Base-by-base conservation (phyloP, 768 basidiomycete genomes). In the Tremella yokohamensis region DNA sequence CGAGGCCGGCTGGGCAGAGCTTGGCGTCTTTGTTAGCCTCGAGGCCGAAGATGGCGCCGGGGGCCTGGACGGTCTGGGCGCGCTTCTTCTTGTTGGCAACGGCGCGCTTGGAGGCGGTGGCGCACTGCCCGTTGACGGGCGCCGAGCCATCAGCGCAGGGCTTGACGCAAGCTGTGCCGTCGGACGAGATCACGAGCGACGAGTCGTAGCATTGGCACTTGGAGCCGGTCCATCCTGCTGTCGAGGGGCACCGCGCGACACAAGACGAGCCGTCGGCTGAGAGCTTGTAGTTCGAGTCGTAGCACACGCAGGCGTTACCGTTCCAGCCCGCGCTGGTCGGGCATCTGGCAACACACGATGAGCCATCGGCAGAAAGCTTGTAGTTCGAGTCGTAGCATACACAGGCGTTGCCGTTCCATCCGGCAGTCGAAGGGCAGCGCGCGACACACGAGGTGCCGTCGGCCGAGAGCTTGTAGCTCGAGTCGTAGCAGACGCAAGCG, bases 1-100 rank as follows among this genome's bases (percentile, higher is more conserved):
- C 70, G n/a, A 72, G 34, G 19, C 58, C 61, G 9, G 29, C 18
- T n/a, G 72, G 72, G 50, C 72, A 74, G 34, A 71, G 64, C 50
- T 64, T 52, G n/a, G 50, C 54, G 13, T 68, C 58, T 34, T 47
- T 55, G 62, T 71, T 71, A 15, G 26, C 55, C 19, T 60, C 63
- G 26, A 68, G 19, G 20, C 66, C 66, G 53, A 63, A 63, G 20
- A 45, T 48, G 1, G 60, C 34, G 29, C 29, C 29, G 29, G 29
- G 29, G 29, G 29, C 29, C 29, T 34, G 29, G 29, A 34, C 29
- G 22, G 42, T 45, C 22, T 45, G 42, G 7, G 15, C 22, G n/a
- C 22, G 4, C 22, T 16, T 6, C 42, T 45, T 45, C 22, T 25
- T 11, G 12, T 38, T 24, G 9, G 34, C 37, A 1, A 22, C 29